Conservation (phyloP, 2,329 filamentous ascomycete genomes). For the Colletotrichum endophyticum region DNA sequence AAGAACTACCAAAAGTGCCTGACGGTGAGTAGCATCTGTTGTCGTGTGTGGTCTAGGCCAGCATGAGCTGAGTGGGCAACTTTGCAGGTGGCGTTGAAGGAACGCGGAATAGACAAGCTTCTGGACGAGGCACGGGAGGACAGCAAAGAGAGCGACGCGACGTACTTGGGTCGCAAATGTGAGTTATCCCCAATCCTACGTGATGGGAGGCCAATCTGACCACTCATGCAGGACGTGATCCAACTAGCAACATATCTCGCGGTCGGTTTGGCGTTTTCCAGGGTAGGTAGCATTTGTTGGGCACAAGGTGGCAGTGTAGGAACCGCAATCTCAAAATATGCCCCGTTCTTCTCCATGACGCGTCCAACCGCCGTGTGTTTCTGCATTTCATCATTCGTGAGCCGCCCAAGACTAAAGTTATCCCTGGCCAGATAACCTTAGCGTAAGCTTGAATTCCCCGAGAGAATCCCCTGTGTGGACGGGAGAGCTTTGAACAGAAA, state of each 20-base stretch:
- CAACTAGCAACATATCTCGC: background rate
- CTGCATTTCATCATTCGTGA: background rate
- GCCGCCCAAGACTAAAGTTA: background rate
- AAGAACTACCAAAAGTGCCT: constrained; percentile 88
- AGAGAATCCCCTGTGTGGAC: background rate
- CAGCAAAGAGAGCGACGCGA: constrained; percentile 83
- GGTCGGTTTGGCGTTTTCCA: background rate
- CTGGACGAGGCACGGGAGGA: constrained; percentile 89
- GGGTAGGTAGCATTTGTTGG: constrained; percentile 13
- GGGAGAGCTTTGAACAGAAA: background rate
- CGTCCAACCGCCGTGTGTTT: background rate
- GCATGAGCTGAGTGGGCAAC: background rate
- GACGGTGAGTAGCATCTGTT: constrained; percentile 56
- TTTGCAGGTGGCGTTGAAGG: constrained; percentile 79
- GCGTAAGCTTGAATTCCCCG: background rate
- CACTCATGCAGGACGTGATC: background rate
- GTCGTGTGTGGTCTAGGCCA: background rate
- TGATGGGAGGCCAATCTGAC: background rate
- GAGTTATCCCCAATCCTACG: constrained; percentile 17
- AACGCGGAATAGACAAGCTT: constrained; percentile 90
- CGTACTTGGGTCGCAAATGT: constrained; percentile 48
- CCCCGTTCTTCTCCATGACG: constrained; percentile 6
- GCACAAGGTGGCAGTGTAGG: constrained; percentile 5
- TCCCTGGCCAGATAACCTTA: background rate
- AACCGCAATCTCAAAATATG: constrained; percentile 8